A percentile compares a stretch with the other conserved stretches of the same genome.
Evolutionary conservation across 495 filamentous ascomycete genomes (phyloP).

Genomic region (Penicillium parvum): DNA sequence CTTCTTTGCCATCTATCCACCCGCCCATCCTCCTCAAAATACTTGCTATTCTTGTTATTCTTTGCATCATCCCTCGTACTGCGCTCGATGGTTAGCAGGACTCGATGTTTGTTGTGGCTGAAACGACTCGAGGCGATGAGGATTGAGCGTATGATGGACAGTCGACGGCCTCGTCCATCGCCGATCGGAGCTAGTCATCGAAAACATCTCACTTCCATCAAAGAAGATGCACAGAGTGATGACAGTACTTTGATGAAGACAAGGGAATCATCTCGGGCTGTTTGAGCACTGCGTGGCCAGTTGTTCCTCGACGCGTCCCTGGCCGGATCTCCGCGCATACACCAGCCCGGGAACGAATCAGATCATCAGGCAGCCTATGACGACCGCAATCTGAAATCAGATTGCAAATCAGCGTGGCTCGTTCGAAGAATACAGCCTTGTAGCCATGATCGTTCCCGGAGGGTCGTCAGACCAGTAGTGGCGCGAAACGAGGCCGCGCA

Average conservation of each 20-base stretch:
- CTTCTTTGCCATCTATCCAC: background rate
- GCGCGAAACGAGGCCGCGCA: conserved; percentile 24
- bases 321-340: background rate
- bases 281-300: background rate
- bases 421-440: no score
- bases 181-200: conserved; percentile 1
- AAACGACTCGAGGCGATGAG: background rate
- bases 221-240: no score
- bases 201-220: background rate
- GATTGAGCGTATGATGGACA: background rate
- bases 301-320: background rate
- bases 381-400: no score
- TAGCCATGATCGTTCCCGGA: background rate
- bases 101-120: background rate
- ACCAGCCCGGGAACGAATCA: background rate
- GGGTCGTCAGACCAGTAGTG: conserved; percentile 9
- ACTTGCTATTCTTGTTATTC: background rate
- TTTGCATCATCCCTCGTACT: background rate
- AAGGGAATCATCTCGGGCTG: background rate
- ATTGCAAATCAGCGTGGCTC: conserved; percentile 2
- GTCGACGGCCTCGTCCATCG: background rate
- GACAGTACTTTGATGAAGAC: background rate
- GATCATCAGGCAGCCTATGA: no score
- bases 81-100: background rate
- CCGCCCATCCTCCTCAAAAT: background rate